Base-by-base conservation (phyloP, 2,329 filamentous ascomycete genomes). In the Talaromyces sp. region DNA sequence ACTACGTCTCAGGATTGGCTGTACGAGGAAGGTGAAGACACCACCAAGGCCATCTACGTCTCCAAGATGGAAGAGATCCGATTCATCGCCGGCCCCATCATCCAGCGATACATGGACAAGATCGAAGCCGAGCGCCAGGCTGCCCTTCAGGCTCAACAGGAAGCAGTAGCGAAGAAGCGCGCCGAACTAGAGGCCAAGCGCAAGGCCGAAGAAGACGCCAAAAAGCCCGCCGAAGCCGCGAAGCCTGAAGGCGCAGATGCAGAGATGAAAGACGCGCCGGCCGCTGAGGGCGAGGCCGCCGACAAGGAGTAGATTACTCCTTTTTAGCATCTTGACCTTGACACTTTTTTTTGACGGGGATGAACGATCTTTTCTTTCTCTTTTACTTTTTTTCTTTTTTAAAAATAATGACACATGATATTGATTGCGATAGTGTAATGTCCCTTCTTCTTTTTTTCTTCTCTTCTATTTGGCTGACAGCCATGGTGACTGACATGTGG, bases 51-150 rank as follows among this genome's bases (percentile, higher is more conserved):
- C 60, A 86, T 95, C 72, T 99, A 99, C 80, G 82, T 96, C 65
- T 86, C 91, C 79, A 99, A 98, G 87, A 89, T 95, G 78, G 95
- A 98, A 66, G 95, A 99, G 78, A 92, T 99, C 76, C 90, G 92
- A 69, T 87, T 91, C 68, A 85, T 96, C 71, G 91, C 92, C 54
- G 95, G 93, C 16, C 94, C 95, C 63, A 91, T 99, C 72, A 87
- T 92, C 67, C 92, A 96, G 82, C 90, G 94, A 68, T 92, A 96
- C 84, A 93, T 94, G 76, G 95, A 99, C 77, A 96, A 96, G 83
- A 81, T 92, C 66, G 91, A 97, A 79, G 86, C 88, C 64, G 92
- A 97, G 79, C 89, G 92, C 68, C 87, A 90, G 74, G 90, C 89
- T 23, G 78, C 88, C 50, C 86, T 80, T 65, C 82, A 85, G 75